Conservation (phyloP, 257 asterid species). For the Ilex aquifolium region DNA sequence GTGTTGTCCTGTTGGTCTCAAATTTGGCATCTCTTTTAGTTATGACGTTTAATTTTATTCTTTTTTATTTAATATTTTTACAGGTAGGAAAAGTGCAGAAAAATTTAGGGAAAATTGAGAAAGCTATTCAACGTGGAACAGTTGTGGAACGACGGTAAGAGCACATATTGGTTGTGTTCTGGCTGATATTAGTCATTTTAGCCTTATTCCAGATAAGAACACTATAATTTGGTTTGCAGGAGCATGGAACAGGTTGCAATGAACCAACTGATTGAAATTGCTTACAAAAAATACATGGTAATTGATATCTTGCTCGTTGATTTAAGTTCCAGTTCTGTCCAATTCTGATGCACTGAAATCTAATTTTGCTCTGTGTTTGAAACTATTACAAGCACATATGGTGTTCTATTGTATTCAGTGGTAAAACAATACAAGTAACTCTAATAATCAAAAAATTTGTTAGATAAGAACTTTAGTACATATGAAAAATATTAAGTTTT, state of each 20-base stretch:
- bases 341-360: no score
- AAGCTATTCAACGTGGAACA: constrained; percentile 11
- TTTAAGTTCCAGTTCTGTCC: no score
- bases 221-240: constrained; percentile 12
- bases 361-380: no score
- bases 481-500: no score
- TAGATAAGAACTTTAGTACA: no score
- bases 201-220: not conserved
- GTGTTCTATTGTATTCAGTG: no score
- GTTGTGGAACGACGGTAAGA: constrained; percentile 15
- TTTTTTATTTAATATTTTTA: not conserved
- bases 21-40: not conserved
- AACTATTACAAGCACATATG: no score
- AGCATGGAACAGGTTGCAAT: constrained; percentile 12
- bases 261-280: constrained; percentile 8
- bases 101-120: constrained; percentile 7
- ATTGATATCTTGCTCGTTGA: not conserved
- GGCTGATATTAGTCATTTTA: not conserved
- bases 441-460: no score
- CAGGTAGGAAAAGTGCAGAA: constrained; percentile 3
- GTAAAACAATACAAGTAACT: no score
- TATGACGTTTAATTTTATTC: not conserved
- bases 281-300: constrained; percentile 11
- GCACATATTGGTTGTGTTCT: not conserved
- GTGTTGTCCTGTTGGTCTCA: not conserved